A percentile compares a stretch with the other conserved stretches of the same genome.
Evolutionary conservation across 1,284 basidiomycete genomes (phyloP).

Genomic region (Farysia itapuensis): DNA sequence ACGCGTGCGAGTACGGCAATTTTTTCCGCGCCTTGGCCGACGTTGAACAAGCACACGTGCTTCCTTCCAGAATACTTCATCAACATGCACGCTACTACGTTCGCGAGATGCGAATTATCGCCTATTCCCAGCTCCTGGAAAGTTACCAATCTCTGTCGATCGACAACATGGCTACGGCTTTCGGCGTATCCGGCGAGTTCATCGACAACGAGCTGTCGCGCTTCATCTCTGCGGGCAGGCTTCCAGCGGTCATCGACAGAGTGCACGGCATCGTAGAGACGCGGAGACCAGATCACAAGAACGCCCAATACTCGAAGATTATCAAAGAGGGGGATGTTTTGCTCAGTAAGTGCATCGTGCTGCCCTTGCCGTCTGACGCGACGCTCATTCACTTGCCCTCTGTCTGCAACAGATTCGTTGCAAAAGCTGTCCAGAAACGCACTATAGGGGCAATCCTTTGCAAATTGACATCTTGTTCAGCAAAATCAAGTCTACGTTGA

Average conservation of each 20-base stretch:
- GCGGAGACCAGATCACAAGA: conserved; percentile 80
- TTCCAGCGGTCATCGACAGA: conserved; percentile 91
- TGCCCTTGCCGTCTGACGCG: background rate
- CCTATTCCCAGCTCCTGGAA: conserved; percentile 88
- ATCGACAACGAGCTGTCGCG: conserved; percentile 84
- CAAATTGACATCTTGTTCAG: no score
- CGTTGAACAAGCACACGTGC: conserved; percentile 81
- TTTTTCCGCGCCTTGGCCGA: conserved; percentile 86
- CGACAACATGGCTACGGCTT: conserved; percentile 80
- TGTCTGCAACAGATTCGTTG: conserved; percentile 44
- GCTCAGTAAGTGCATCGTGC: conserved; percentile 64
- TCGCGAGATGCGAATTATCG: conserved; percentile 93
- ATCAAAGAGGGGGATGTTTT: conserved; percentile 85
- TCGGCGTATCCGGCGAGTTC: conserved; percentile 85
- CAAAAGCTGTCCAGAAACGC: conserved; percentile 58
- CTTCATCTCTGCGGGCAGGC: conserved; percentile 86
- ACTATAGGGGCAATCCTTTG: no score
- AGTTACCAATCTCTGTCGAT: conserved; percentile 87
- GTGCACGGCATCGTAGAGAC: conserved; percentile 87
- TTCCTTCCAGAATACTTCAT: conserved; percentile 80
- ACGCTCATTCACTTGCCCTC: background rate
- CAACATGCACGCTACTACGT: conserved; percentile 89
- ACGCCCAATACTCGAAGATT: conserved; percentile 85
- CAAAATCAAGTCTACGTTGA: no score
- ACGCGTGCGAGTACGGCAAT: conserved; percentile 90